Evolutionary conservation across 2,329 filamentous ascomycete species (phyloP).

Genomic region (Cylindrodendrum hubeiense): DNA sequence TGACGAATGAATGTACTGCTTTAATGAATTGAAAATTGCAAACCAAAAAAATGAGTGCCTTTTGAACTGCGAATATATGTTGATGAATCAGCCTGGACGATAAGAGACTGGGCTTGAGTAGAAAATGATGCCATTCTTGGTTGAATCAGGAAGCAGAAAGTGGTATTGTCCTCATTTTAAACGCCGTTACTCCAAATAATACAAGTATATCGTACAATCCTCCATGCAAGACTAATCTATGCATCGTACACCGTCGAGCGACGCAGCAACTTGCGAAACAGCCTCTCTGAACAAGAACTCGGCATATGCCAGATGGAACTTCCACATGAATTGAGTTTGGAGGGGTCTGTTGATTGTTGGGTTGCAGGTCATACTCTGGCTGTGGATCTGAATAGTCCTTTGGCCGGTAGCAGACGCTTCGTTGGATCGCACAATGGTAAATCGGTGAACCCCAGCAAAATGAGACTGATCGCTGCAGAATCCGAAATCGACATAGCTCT

Average conservation of each 20-base stretch:
- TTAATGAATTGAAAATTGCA: background rate
- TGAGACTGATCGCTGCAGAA: slow-evolving; percentile 42
- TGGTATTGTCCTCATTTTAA: background rate
- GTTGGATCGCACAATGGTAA: slow-evolving; percentile 39
- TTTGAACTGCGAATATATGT: background rate
- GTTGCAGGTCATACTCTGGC: slow-evolving; percentile 43
- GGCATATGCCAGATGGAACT: slow-evolving; percentile 43
- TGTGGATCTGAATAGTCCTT: slow-evolving; percentile 34
- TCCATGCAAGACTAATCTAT: rapidly evolving
- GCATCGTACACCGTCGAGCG: background rate
- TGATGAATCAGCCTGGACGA: background rate
- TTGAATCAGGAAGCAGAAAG: background rate
- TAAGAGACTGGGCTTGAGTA: background rate
- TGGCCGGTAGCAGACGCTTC: background rate
- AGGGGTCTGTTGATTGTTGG: slow-evolving; percentile 37
- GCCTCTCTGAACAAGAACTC: slow-evolving; percentile 44
- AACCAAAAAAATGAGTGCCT: background rate
- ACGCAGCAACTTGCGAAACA: slow-evolving; percentile 32
- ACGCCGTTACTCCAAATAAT: background rate
- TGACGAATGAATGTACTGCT: background rate
- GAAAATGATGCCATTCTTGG: background rate
- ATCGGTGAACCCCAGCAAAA: slow-evolving; percentile 48
- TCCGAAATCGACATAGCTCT: slow-evolving; percentile 46
- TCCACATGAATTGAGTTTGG: slow-evolving; percentile 23
- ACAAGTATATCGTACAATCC: background rate